Evolutionary conservation across 179 eudicot genomes (phyloP).

Genomic region (Silene vulgaris): DNA sequence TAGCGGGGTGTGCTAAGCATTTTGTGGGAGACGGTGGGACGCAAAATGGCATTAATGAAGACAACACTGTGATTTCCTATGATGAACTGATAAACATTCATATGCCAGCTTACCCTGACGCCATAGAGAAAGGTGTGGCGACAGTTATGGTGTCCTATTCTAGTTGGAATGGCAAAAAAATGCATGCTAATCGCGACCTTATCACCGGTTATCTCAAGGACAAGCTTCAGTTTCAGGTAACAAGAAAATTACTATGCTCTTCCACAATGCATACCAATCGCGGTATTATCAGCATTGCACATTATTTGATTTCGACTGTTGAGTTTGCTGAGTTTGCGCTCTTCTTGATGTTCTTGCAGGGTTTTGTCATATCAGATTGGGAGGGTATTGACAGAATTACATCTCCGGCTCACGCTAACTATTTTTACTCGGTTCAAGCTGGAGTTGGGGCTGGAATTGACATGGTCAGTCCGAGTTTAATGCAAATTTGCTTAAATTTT

Average conservation of each 20-base stretch:
- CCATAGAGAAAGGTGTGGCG: slow-evolving; percentile 45
- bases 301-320: not conserved
- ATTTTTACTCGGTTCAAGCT: slow-evolving; percentile 48
- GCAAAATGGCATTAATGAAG: slow-evolving; percentile 37
- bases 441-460: slow-evolving; percentile 50
- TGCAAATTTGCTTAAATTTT: not conserved
- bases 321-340: not conserved
- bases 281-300: not conserved
- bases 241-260: not conserved
- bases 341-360: slow-evolving; percentile 28
- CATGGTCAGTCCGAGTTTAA: slow-evolving; percentile 34
- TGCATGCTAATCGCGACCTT: slow-evolving; percentile 51
- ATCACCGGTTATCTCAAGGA: slow-evolving; percentile 45
- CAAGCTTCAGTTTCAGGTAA: slow-evolving; percentile 39
- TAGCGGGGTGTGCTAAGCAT: slow-evolving; percentile 57
- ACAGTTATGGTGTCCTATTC: slow-evolving; percentile 54
- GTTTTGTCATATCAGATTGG: slow-evolving; percentile 60
- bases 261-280: not conserved
- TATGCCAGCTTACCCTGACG: slow-evolving; percentile 50
- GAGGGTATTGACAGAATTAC: slow-evolving; percentile 57
- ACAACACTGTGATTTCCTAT: slow-evolving; percentile 37
- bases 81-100: slow-evolving; percentile 36
- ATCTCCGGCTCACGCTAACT: slow-evolving; percentile 49
- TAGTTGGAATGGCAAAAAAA: slow-evolving; percentile 47
- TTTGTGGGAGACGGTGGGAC: slow-evolving; percentile 56